Evolutionary conservation across 2,329 filamentous ascomycete genomes (phyloP), one percentile per base, ranked within the genome.

Genomic region (Calonectria hongkongensis): DNA sequence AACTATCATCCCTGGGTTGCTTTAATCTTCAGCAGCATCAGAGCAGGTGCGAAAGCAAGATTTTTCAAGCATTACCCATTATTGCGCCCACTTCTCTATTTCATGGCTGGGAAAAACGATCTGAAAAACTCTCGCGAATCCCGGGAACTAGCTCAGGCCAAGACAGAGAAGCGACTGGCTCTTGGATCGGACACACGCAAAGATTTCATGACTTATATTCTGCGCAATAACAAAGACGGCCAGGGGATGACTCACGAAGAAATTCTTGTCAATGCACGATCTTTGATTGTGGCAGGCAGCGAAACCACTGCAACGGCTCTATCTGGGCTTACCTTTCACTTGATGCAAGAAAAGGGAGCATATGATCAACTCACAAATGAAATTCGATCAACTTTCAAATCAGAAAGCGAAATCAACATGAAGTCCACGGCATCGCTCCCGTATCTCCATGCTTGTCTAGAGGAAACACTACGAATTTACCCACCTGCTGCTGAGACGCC

Each of bases 141-240:
- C 15, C 25, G 2, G 4, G 54, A 60, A 15, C 54, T 60, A 2
- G 21, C 36, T 21, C 36, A 30, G 21, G 39, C 36, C 21, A 60
- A 60, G 21, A 41, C 54, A 12, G 54, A 60, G 33, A 60, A 60
- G 33, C 25, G 54, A 16, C 25, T 60, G 15, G 54, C 54, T 16
- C 54, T 60, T 18, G 54, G 54, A 25, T 9, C 33, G 1, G 54
- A 60, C 25, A 41, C 33, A 1, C 54, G 54, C 8, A 60, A 39
- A 9, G 54, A 60, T 60, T 60, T 60, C 21, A 60, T 60, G 54
- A 60, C 54, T 12, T 60, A 60, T 4, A 60, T 60, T 36, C 54
- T 60, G 8, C 54, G 54, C 2, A 25, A 60, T n/a, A 60, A 60
- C 21, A 60, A 27, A 15, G 54, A 60, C 25, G 54, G 54, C 3